Evolutionary conservation across 257 asterid species (phyloP).

Genomic region (Solanum ossicruentum): DNA sequence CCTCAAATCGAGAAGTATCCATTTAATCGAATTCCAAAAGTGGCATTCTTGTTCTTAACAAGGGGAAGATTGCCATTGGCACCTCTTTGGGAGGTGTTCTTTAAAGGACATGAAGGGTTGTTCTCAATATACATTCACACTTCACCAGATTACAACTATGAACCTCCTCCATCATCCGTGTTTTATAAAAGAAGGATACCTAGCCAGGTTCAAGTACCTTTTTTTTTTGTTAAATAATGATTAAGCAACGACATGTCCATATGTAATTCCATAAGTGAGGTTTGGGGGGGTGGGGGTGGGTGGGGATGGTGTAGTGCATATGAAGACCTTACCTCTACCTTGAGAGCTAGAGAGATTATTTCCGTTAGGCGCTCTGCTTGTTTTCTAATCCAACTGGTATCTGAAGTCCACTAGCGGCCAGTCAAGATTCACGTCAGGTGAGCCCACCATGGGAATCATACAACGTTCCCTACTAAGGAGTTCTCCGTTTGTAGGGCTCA

Average conservation of each 20-base stretch:
- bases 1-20: slow-evolving; percentile 34
- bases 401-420: background rate
- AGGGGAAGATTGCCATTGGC: slow-evolving; percentile 44
- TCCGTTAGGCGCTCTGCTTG: background rate
- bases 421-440: background rate
- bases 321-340: background rate
- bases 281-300: no score
- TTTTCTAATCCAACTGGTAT: background rate
- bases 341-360: background rate
- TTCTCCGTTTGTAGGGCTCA: background rate
- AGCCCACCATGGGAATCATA: background rate
- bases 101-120: slow-evolving; percentile 46
- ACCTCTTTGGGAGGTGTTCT: slow-evolving; percentile 75
- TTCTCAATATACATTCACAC: slow-evolving; percentile 66
- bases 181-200: slow-evolving; percentile 63
- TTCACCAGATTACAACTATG: slow-evolving; percentile 26
- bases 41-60: slow-evolving; percentile 69
- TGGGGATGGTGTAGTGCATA: background rate
- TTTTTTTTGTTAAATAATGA: background rate
- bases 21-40: slow-evolving; percentile 31
- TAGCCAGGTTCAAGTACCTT: slow-evolving; percentile 33
- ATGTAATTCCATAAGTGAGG: background rate
- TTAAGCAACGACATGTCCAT: background rate
- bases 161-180: slow-evolving; percentile 41
- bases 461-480: background rate